phyloP scores from a whole-genome alignment of 257 asterid genomes.

The Nicotiana tomentosiformis region DNA sequence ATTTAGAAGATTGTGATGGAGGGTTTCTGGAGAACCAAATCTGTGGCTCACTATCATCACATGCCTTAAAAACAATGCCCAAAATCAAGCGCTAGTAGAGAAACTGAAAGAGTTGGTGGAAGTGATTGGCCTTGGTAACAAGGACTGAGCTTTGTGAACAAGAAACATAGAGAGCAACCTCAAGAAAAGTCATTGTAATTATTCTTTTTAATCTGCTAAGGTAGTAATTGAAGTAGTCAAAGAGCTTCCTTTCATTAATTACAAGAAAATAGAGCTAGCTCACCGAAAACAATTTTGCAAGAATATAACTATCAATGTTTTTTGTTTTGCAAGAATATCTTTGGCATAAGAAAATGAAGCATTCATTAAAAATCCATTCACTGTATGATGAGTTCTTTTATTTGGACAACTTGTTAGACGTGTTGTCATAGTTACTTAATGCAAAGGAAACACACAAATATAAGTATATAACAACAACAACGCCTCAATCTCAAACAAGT shows the following conservation, averaged over 20 bases:
- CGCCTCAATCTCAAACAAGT: not conserved
- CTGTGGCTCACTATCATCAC: no score
- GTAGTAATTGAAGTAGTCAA: not conserved
- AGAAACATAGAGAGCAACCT: not conserved
- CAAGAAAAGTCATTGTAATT: not conserved
- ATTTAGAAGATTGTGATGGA: no score
- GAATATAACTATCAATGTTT: not conserved
- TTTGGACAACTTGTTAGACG: not conserved
- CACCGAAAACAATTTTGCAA: not conserved
- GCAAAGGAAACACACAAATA: not conserved
- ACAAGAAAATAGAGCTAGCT: not conserved
- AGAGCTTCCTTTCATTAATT: not conserved
- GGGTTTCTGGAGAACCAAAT: no score
- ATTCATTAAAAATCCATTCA: not conserved
- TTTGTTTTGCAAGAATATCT: not conserved
- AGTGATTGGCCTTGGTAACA: not conserved
- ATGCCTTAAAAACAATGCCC: no score
- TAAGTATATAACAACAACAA: not conserved
- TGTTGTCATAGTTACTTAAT: constrained; percentile 1
- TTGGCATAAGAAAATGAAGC: not conserved
- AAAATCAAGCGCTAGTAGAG: no score
- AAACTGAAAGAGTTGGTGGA: not conserved
- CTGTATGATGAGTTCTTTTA: not conserved
- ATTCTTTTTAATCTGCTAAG: not conserved
- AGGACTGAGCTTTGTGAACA: not conserved